These are phyloP conservation scores for Lasiodiplodia theobromae DNA, from an alignment of 2,329 filamentous ascomycete genomes.

Conservation along the genomic window DNA sequence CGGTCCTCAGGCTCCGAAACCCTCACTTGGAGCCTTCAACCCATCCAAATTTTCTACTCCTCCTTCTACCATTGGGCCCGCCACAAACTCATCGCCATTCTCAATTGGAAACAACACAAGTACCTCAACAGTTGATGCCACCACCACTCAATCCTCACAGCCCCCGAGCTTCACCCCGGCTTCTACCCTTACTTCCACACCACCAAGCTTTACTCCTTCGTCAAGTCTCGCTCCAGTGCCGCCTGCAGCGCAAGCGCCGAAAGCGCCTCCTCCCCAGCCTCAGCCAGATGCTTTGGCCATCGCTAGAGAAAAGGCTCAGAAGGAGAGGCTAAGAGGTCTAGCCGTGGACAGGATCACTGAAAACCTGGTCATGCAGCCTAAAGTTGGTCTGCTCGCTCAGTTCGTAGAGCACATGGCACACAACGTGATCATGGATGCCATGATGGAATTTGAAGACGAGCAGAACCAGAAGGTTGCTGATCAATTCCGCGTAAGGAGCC, in stretches of 20 bases:
- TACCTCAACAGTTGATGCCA: not conserved
- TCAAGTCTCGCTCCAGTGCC: not conserved
- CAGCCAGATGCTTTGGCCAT: not conserved
- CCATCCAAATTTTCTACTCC: slow-evolving; percentile 21
- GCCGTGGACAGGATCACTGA: slow-evolving; percentile 39
- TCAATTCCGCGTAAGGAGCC: slow-evolving; percentile 23
- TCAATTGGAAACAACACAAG: not conserved
- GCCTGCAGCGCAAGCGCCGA: not conserved
- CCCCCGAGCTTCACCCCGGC: not conserved
- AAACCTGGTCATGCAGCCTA: slow-evolving; percentile 46
- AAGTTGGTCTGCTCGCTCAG: slow-evolving; percentile 53
- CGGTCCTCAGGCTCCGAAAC: not conserved
- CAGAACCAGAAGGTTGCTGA: slow-evolving; percentile 19
- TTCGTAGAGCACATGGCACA: slow-evolving; percentile 51
- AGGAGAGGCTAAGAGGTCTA: not conserved
- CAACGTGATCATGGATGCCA: slow-evolving; percentile 40
- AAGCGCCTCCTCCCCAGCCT: not conserved
- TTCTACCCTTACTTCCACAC: not conserved
- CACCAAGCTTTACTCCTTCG: slow-evolving; percentile 8
- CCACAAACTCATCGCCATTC: not conserved
- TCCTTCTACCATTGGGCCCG: not conserved
- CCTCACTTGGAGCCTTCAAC: slow-evolving; percentile 25
- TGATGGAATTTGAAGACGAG: slow-evolving; percentile 25
- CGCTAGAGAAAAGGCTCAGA: slow-evolving; percentile 1
- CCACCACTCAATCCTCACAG: not conserved